Conservation (phyloP, 2,329 filamentous ascomycete species). For the Colletotrichum simmondsii region DNA sequence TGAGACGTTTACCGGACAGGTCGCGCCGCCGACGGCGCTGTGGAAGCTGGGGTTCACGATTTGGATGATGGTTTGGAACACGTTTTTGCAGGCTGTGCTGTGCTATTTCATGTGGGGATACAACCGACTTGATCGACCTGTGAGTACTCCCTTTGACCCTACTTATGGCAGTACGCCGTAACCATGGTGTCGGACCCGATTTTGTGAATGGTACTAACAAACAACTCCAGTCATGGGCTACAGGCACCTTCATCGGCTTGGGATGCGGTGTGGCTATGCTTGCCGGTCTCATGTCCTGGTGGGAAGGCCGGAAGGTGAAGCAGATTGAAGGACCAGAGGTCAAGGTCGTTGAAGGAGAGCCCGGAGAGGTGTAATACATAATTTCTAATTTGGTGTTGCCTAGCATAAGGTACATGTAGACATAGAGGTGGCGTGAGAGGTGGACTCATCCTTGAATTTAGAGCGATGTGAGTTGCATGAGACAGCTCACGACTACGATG, state of each 20-base stretch:
- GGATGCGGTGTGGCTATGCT: slow-evolving; percentile 40
- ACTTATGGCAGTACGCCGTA: no score
- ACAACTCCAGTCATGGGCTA: slow-evolving; percentile 32
- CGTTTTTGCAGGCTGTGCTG: slow-evolving; percentile 38
- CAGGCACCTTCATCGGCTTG: slow-evolving; percentile 39
- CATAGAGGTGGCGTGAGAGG: not conserved
- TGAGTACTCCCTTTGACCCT: not conserved
- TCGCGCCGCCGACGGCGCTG: slow-evolving; percentile 37
- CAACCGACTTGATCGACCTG: slow-evolving; percentile 39
- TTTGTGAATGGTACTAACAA: no score
- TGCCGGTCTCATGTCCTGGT: slow-evolving; percentile 40
- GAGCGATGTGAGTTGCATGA: not conserved
- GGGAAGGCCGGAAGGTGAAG: slow-evolving; percentile 41
- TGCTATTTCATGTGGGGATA: slow-evolving; percentile 41
- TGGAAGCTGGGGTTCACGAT: slow-evolving; percentile 40
- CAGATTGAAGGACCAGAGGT: slow-evolving; percentile 40
- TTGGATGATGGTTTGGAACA: slow-evolving; percentile 41
- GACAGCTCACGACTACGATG: not conserved
- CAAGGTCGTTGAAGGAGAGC: slow-evolving; percentile 26
- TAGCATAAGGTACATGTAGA: not conserved
- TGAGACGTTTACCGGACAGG: slow-evolving; percentile 35
- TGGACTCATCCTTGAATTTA: not conserved
- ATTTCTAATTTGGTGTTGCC: not conserved
- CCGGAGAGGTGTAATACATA: not conserved
- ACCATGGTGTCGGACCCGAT: no score